Base-by-base conservation (phyloP, 1,139 yeast species). In the Lipomyces yarrowii region DNA sequence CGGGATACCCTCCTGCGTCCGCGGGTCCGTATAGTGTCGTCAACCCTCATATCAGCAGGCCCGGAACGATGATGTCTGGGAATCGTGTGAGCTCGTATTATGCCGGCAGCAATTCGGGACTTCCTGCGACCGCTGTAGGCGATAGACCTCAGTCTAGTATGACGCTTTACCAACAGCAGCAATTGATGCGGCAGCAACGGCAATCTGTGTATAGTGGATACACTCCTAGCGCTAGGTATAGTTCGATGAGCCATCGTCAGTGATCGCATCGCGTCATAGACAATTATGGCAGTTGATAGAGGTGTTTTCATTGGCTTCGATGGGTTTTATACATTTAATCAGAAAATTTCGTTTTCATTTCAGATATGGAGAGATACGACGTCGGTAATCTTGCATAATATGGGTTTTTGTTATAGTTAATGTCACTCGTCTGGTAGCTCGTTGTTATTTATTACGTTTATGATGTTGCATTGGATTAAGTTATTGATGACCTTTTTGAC, bases 1-100 rank as follows among this genome's bases (percentile, higher is more conserved):
- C 68, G 26, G 48, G 55, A 6, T 61, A 65, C 39, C 68, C 67
- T 6, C 68, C 59, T 10, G 46, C 64, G 23, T 57, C 67, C 13
- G 39, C 42, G 53, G 56, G 64, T 10, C 48, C 57, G 18, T 59
- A 59, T 51, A 61, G 62, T 32, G 61, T 58, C 18, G 15, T 59
- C 30, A 61, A 57, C n/a, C 5, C 42, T 53, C 59, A 57, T 32
- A 2, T 15, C 32, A 8, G 13, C 18, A 13, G 51, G 32, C 30
- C 58, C 33, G 35, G 52, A 8, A 37, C 59, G 21, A 23, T 42
- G 37, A 42, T 57, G 59, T 46, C 56, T 52, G 32, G 35, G 52
- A 26, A 51, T 51, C n/a, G 60, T 33, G 54, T 56, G 32, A 23
- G 18, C 3, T 59, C 60, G 33, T 37, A 39, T 11, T 63, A 63